Evolutionary conservation across 805 yeast genomes (phyloP).

Genomic region (Sugiyamaella floridensis): DNA sequence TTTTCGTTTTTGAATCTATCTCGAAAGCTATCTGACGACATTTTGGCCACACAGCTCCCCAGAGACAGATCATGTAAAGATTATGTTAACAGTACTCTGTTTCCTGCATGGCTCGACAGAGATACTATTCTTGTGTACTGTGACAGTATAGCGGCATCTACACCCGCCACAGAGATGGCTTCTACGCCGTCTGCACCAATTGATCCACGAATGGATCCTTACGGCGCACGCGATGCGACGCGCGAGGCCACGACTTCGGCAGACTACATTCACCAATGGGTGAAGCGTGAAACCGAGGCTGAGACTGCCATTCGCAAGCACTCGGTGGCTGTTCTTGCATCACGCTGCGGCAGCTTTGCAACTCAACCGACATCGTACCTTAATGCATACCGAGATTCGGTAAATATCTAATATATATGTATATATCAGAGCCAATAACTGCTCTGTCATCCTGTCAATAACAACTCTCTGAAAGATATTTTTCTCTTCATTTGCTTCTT

Average conservation of each 20-base stretch:
- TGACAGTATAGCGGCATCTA: slow-evolving; percentile 8
- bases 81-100: slow-evolving; percentile 12
- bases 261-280: slow-evolving; percentile 15
- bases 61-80: slow-evolving; percentile 21
- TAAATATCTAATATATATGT: neutral
- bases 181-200: slow-evolving; percentile 1
- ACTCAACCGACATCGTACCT: slow-evolving; percentile 13
- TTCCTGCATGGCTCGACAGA: slow-evolving; percentile 20
- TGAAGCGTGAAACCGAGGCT: slow-evolving; percentile 12
- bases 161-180: neutral
- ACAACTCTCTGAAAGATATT: no score
- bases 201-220: slow-evolving; percentile 22
- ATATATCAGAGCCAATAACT: neutral
- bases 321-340: slow-evolving; percentile 14
- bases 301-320: slow-evolving; percentile 18
- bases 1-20: slow-evolving; percentile 25
- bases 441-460: neutral
- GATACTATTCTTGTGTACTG: slow-evolving; percentile 17
- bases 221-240: slow-evolving; percentile 18
- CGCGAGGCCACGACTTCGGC: slow-evolving; percentile 7
- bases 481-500: no score
- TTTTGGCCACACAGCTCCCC: slow-evolving; percentile 23
- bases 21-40: slow-evolving; percentile 27
- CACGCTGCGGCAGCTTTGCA: slow-evolving; percentile 19
- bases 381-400: slow-evolving; percentile 13